Base-by-base conservation (phyloP, 257 asterid genomes). In the Schizonepeta tenuifolia region DNA sequence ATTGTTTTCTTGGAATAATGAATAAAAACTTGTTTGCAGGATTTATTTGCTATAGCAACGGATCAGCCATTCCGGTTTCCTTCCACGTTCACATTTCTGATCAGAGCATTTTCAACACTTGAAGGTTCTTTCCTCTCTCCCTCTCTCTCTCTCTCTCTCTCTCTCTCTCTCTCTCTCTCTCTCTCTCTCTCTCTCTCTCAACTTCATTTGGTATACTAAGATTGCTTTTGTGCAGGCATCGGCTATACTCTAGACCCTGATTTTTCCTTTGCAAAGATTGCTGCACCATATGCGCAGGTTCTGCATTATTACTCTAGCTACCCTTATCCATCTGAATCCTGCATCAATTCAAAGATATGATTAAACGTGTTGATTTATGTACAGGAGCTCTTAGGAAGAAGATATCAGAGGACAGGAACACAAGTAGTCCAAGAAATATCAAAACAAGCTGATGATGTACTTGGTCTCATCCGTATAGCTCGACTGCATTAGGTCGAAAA, bases 11-110 rank as follows among this genome's bases (percentile, higher is more conserved):
- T 56, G 22, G 6, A n/a, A 49, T 5, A 15, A 49, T 49, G 22
- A 49, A n/a, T n/a, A n/a, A 10, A 8, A 35, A n/a, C 11, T 60
- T 65, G 56, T 24, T 70, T 83, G 85, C 89, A 91, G 97, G 98
- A 92, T 82, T 90, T 92, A 75, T 92, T 89, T 83, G 96, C 98
- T 59, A 88, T 92, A 78, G 96, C 96, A 36, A 73, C 86, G 12
- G 98, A 92, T 82, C 98, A 92, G 80, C 96, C 98, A 10, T 92
- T 92, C 77, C 83, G 96, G 2, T 89, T 92, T 59, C 98, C 98
- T 74, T 80, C 98, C 53, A 88, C 94, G 75, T 92, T 92, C 76
- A 87, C 96, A 12, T 92, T 89, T 82, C 94, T 92, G 74, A 47
- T 92, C 71, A 84, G 96, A 70, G 98, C 98, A 78, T 92, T 92